Evolutionary conservation across 2,329 filamentous ascomycete species (phyloP), one percentile per base, ranked within the genome.

Genomic region (Phoma sp.): DNA sequence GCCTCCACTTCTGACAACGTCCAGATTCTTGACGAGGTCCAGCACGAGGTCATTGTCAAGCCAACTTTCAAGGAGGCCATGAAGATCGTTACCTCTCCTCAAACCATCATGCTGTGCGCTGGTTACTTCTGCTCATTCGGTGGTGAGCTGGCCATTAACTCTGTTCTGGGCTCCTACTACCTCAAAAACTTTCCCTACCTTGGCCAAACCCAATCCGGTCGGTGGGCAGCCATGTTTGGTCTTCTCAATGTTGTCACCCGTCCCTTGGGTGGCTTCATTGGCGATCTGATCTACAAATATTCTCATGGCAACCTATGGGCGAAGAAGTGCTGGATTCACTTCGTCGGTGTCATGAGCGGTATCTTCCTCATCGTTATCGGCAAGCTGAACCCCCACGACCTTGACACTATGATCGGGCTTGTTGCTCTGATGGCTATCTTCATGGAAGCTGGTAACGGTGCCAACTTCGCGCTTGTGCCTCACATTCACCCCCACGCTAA

Each of bases 401-500:
- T 87, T 42, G 75, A 81, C 6, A 86, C 84, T 2, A 87, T 96
- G 81, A 86, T 95, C 51, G 90, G 89, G 1, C 84, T 96, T 5
- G 78, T 96, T 7, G 87, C 88, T 1, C 83, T 90, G 8, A 83
- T 92, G 77, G 90, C 89, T 1, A 82, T 96, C 70, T 96, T 96
- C 78, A 77, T 92, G 38, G 91, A 96, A 72, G 90, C 89, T 2
- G 87, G 87, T 37, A 96, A 96, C 70, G 93, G 93, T 0, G 87
- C 90, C 36, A 95, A 90, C 77, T 96, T 95, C 74, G 86, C 90
- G 0, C 82, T 96, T 5, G 88, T 96, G 23, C 91, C 92, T 3
- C 93, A 96, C 70, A 88, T 96, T 1, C 89, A 93, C 74, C 90
- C 91, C 1, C 83, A 82, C 57, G 90, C 91, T 56, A 96, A 96